Conservation (phyloP, 2,329 filamentous ascomycete genomes). For the Xylaria sp. region DNA sequence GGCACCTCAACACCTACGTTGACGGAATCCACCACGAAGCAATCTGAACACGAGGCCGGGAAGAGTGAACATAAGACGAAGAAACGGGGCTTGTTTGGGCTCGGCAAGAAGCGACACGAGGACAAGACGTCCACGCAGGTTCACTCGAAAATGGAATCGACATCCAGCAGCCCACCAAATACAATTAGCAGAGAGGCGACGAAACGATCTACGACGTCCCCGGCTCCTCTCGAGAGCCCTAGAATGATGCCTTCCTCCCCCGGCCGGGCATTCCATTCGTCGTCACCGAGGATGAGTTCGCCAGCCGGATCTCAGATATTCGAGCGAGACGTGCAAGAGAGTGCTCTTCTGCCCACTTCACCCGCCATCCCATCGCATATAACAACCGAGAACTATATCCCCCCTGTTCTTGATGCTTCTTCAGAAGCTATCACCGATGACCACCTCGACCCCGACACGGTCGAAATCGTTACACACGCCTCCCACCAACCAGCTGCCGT, state of each 20-base stretch:
- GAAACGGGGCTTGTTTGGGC: constrained; percentile 68
- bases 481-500: constrained; percentile 82
- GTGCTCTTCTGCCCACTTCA: constrained; percentile 74
- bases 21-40: constrained; percentile 42
- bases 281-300: constrained; percentile 79
- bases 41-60: constrained; percentile 44
- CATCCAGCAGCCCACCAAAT: constrained; percentile 48
- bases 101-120: constrained; percentile 70
- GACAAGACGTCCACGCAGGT: constrained; percentile 53
- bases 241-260: constrained; percentile 70
- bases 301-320: constrained; percentile 87
- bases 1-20: constrained; percentile 51
- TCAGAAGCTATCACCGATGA: constrained; percentile 91
- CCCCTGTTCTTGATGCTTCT: constrained; percentile 88
- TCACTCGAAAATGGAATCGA: constrained; percentile 46
- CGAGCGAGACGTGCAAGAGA: constrained; percentile 93
- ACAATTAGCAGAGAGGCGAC: constrained; percentile 50
- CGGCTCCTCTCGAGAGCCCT: constrained; percentile 55
- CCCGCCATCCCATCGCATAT: constrained; percentile 94
- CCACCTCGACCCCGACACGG: constrained; percentile 84
- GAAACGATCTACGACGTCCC: constrained; percentile 55
- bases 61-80: constrained; percentile 56
- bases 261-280: constrained; percentile 69
- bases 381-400: constrained; percentile 92
- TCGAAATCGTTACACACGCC: constrained; percentile 91